Evolutionary conservation across 2,329 filamentous ascomycete genomes (phyloP).

Genomic region (Trichoderma sp.): DNA sequence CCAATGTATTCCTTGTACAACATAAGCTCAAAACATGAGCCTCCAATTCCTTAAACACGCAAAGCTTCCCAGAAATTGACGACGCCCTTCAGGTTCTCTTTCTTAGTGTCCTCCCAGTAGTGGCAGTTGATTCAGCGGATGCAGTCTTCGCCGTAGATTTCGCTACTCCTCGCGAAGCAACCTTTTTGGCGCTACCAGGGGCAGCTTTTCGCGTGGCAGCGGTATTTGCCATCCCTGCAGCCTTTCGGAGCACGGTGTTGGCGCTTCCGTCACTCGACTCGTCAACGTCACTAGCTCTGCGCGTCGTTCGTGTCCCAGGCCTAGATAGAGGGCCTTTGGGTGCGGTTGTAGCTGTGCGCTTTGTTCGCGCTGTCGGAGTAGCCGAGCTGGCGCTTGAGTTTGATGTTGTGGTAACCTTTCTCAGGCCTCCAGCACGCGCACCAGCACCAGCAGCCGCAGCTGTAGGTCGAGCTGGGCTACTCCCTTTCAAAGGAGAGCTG

Average conservation of each 20-base stretch:
- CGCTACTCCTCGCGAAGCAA: slow-evolving; percentile 49
- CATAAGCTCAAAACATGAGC: background rate
- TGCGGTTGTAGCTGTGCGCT: slow-evolving; percentile 41
- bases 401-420: slow-evolving; percentile 50
- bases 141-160: slow-evolving; percentile 49
- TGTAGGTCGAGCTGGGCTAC: slow-evolving; percentile 43
- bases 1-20: background rate
- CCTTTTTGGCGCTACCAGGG: slow-evolving; percentile 57
- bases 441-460: slow-evolving; percentile 58
- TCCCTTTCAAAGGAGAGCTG: slow-evolving; percentile 62
- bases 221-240: slow-evolving; percentile 40
- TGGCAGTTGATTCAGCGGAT: slow-evolving; percentile 45
- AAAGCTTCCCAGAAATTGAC: background rate
- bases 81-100: slow-evolving; percentile 48
- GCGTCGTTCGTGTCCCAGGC: slow-evolving; percentile 50
- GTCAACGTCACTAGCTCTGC: slow-evolving; percentile 60
- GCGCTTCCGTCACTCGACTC: slow-evolving; percentile 66
- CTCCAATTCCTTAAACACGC: background rate
- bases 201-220: slow-evolving; percentile 53
- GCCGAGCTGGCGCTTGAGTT: slow-evolving; percentile 46
- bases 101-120: slow-evolving; percentile 56
- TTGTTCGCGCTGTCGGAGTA: slow-evolving; percentile 39
- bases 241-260: slow-evolving; percentile 64
- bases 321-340: slow-evolving; percentile 41
- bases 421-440: slow-evolving; percentile 50